Percentiles rank a stretch among this genome's conserved stretches.
These are phyloP conservation scores for Dendryphion nanum DNA, from an alignment of 2,329 filamentous ascomycete species.

Conservation along the genomic window DNA sequence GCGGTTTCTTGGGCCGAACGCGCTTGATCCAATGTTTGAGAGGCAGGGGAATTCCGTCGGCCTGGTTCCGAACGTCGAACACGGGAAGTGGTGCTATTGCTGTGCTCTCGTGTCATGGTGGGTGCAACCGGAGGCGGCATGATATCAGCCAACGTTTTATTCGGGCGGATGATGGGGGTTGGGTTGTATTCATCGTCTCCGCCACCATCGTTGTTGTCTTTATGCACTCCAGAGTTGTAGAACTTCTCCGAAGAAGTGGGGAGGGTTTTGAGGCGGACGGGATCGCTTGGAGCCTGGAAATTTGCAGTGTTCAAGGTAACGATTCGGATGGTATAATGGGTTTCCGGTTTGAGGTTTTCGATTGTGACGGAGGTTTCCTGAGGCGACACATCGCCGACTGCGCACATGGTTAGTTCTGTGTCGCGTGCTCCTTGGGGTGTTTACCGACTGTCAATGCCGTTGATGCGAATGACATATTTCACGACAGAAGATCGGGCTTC, in stretches of 20 bases:
- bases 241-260: slow-evolving; percentile 43
- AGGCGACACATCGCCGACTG: slow-evolving; percentile 80
- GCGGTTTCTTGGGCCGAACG: slow-evolving; percentile 36
- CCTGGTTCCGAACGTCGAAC: slow-evolving; percentile 67
- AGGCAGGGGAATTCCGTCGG: slow-evolving; percentile 73
- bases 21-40: slow-evolving; percentile 41
- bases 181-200: slow-evolving; percentile 46
- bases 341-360: slow-evolving; percentile 78
- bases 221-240: slow-evolving; percentile 49
- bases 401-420: slow-evolving; percentile 12
- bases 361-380: slow-evolving; percentile 88
- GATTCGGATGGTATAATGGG: slow-evolving; percentile 91
- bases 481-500: slow-evolving; percentile 66
- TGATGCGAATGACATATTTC: slow-evolving; percentile 89
- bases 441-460: slow-evolving; percentile 78
- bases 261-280: slow-evolving; percentile 78
- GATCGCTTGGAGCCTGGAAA: slow-evolving; percentile 84
- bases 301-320: slow-evolving; percentile 88
- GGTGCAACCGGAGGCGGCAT: slow-evolving; percentile 60
- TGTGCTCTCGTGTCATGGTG: slow-evolving; percentile 65
- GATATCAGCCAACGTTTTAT: slow-evolving; percentile 58
- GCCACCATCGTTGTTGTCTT: slow-evolving; percentile 43
- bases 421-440: neutral
- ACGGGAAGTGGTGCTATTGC: slow-evolving; percentile 49
- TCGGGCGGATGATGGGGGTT: slow-evolving; percentile 52